Evolutionary conservation across 805 yeast species (phyloP).

Genomic region (Phaffomyces thermotolerans): DNA sequence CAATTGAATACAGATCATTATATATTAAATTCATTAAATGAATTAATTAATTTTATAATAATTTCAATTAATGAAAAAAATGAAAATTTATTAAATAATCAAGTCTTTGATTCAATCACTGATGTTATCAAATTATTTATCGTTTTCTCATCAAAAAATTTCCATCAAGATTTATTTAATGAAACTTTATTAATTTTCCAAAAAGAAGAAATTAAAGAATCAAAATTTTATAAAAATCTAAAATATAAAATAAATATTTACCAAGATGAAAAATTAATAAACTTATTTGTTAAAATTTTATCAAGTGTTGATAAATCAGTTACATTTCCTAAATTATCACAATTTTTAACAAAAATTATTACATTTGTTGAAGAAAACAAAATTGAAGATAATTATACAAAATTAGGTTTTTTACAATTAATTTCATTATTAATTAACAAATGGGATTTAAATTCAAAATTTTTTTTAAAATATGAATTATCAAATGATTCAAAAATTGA

Average conservation of each 20-base stretch:
- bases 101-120: conserved; percentile 22
- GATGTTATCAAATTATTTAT: conserved; percentile 30
- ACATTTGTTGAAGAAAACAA: conserved; percentile 9
- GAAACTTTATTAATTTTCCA: conserved; percentile 33
- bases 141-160: conserved; percentile 22
- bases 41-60: conserved; percentile 9
- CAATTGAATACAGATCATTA: conserved; percentile 19
- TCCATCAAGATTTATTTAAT: conserved; percentile 40
- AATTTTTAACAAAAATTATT: conserved; percentile 10
- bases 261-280: conserved; percentile 28
- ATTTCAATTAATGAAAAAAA: not conserved
- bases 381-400: conserved; percentile 14
- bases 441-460: conserved; percentile 26
- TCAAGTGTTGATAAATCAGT: conserved; percentile 44
- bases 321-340: conserved; percentile 19
- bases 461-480: conserved; percentile 2
- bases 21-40: conserved; percentile 11
- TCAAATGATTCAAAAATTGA: conserved; percentile 37
- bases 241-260: conserved; percentile 15
- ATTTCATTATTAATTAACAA: conserved; percentile 52
- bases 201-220: conserved; percentile 11
- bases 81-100: conserved; percentile 5
- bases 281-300: conserved; percentile 37
- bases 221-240: conserved; percentile 7
- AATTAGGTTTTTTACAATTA: conserved; percentile 51